Percentiles rank a stretch among this genome's conserved stretches.
These are phyloP conservation scores for Ustilago vetiveriae DNA, from an alignment of 1,284 basidiomycete genomes.

Conservation along the genomic window DNA sequence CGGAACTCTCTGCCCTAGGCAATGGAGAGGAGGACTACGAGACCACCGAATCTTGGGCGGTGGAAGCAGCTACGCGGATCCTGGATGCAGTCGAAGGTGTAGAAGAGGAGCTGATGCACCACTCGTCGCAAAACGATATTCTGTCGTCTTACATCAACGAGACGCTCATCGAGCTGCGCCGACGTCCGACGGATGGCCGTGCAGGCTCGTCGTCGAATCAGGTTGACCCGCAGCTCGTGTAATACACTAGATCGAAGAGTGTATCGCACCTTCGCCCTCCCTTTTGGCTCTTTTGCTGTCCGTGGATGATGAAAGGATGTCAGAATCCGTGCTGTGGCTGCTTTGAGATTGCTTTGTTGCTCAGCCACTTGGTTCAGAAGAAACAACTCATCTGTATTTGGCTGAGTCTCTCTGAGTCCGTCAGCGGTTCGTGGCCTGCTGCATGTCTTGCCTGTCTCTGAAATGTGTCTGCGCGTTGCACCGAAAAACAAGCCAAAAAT, in stretches of 20 bases:
- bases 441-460: no score
- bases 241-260: neutral
- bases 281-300: no score
- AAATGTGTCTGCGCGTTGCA: no score
- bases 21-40: slow-evolving; percentile 25
- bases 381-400: no score
- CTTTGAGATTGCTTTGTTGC: no score
- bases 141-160: slow-evolving; percentile 61
- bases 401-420: no score
- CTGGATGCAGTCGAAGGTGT: slow-evolving; percentile 55
- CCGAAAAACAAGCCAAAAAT: no score
- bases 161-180: slow-evolving; percentile 52
- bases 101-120: slow-evolving; percentile 54
- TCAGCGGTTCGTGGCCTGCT: no score
- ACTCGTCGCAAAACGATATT: slow-evolving; percentile 60
- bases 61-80: slow-evolving; percentile 48
- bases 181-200: slow-evolving; percentile 8
- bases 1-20: neutral
- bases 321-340: no score
- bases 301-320: no score
- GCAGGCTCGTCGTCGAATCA: neutral
- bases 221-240: slow-evolving; percentile 12
- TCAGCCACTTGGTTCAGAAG: no score
- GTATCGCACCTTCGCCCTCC: neutral
- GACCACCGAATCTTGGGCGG: slow-evolving; percentile 39